phyloP scores from a whole-genome alignment of 768 basidiomycete species.

The Peribolospora kevripleyi region DNA sequence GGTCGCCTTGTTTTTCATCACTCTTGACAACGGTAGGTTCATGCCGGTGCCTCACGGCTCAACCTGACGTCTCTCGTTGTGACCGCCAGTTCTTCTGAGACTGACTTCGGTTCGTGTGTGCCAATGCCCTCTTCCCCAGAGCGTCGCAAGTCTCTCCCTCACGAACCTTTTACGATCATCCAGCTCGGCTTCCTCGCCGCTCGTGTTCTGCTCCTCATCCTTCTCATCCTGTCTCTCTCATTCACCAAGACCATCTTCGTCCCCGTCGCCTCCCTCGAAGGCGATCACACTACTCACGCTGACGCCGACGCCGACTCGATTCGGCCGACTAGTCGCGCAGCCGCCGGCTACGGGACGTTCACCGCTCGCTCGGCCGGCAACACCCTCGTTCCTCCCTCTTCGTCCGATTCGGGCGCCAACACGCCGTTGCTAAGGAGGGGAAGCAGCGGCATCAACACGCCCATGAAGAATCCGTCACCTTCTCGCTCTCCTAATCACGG shows the following conservation, averaged over 20 bases:
- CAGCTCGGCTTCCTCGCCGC: constrained; percentile 6
- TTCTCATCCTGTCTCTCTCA: constrained; percentile 7
- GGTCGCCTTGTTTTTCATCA: constrained; percentile 30
- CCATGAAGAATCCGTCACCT: background rate
- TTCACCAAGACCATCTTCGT: constrained; percentile 1
- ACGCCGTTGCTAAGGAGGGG: background rate
- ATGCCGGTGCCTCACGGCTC: constrained; percentile 10
- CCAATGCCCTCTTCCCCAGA: constrained; percentile 5
- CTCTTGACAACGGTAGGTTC: constrained; percentile 20
- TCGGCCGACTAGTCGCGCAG: background rate
- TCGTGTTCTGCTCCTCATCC: constrained; percentile 8
- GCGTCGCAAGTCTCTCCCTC: constrained; percentile 28
- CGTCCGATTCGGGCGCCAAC: background rate
- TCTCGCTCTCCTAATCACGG: background rate
- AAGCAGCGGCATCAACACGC: background rate
- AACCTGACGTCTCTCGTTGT: background rate
- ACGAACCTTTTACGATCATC: constrained; percentile 25
- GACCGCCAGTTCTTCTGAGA: background rate
- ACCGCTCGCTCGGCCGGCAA: background rate
- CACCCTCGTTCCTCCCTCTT: background rate
- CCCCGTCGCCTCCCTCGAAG: background rate
- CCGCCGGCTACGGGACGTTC: constrained; percentile 3
- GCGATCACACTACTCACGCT: background rate
- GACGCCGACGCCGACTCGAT: background rate
- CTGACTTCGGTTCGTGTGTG: constrained; percentile 3